phyloP scores from a whole-genome alignment of 106 monocot species.

The Amphibolis antarctica region DNA sequence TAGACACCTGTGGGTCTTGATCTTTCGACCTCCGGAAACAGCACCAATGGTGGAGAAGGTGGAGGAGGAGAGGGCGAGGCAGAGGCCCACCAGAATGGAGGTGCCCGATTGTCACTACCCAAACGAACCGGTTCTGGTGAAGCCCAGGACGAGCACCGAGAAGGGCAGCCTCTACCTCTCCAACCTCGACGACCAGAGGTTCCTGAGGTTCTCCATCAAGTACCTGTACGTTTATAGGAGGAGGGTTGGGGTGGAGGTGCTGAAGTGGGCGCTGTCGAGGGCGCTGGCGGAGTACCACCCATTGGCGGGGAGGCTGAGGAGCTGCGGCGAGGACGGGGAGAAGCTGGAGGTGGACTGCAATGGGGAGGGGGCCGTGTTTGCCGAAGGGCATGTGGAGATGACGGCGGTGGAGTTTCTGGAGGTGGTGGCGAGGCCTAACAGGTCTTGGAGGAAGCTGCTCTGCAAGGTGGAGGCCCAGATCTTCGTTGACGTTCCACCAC shows the following conservation, averaged over 20 bases:
- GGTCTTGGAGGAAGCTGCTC: slow-evolving; percentile 85
- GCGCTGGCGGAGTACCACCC: slow-evolving; percentile 69
- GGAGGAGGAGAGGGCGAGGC: background rate
- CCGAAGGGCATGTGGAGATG: slow-evolving; percentile 34
- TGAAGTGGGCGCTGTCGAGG: slow-evolving; percentile 40
- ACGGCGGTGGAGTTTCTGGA: slow-evolving; percentile 44
- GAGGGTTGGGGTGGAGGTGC: slow-evolving; percentile 13
- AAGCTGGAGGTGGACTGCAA: slow-evolving; percentile 83
- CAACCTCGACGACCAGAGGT: slow-evolving; percentile 79
- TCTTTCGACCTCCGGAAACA: background rate
- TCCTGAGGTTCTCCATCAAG: slow-evolving; percentile 79
- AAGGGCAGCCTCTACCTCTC: slow-evolving; percentile 64
- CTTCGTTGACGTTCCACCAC: slow-evolving; percentile 58
- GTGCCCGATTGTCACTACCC: slow-evolving; percentile 58
- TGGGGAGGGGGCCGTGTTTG: slow-evolving; percentile 68
- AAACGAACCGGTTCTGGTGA: slow-evolving; percentile 27
- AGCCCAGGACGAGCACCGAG: slow-evolving; percentile 33
- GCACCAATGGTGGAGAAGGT: background rate
- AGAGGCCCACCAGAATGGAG: slow-evolving; percentile 5
- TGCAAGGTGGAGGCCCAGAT: slow-evolving; percentile 38
- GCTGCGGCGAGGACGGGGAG: slow-evolving; percentile 16
- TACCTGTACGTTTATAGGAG: slow-evolving; percentile 59
- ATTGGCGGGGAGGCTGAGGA: slow-evolving; percentile 58
- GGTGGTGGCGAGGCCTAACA: slow-evolving; percentile 36
- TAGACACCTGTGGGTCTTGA: background rate